Evolutionary conservation across 768 basidiomycete genomes (phyloP).

Genomic region (Tulasnella sp.): DNA sequence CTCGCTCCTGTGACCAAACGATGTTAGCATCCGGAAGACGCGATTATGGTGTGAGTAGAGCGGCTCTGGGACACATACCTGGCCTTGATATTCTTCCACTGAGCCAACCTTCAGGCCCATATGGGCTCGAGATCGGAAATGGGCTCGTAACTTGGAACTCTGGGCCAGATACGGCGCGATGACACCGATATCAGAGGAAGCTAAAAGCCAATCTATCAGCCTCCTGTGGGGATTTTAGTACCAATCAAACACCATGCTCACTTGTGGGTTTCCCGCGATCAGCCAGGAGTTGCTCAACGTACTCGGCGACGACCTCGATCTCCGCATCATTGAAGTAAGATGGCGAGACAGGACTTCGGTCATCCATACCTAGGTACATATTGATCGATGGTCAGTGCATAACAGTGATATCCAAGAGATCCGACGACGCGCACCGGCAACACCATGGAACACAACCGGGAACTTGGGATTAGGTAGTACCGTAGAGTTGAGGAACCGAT

Average conservation of each 20-base stretch:
- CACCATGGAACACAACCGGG: constrained; percentile 6
- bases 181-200: constrained; percentile 38
- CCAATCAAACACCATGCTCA: not conserved
- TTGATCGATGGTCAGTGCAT: not conserved
- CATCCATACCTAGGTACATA: constrained; percentile 32
- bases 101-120: constrained; percentile 10
- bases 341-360: constrained; percentile 54
- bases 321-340: constrained; percentile 65
- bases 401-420: not conserved
- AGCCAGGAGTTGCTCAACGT: constrained; percentile 30
- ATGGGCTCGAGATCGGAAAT: constrained; percentile 23
- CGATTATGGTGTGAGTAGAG: no score
- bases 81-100: constrained; percentile 18
- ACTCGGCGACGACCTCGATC: constrained; percentile 41
- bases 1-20: no score
- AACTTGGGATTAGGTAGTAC: not conserved
- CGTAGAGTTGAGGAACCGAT: not conserved
- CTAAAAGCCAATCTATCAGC: not conserved
- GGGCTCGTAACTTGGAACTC: constrained; percentile 37
- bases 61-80: not conserved
- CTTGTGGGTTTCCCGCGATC: constrained; percentile 24
- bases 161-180: constrained; percentile 57
- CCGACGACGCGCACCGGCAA: not conserved
- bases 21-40: no score
- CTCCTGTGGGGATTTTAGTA: not conserved